Percentiles rank a stretch among this genome's conserved stretches.
phyloP scores from a whole-genome alignment of 352 stramenopile species.

The Globisporangium echinulatum region DNA sequence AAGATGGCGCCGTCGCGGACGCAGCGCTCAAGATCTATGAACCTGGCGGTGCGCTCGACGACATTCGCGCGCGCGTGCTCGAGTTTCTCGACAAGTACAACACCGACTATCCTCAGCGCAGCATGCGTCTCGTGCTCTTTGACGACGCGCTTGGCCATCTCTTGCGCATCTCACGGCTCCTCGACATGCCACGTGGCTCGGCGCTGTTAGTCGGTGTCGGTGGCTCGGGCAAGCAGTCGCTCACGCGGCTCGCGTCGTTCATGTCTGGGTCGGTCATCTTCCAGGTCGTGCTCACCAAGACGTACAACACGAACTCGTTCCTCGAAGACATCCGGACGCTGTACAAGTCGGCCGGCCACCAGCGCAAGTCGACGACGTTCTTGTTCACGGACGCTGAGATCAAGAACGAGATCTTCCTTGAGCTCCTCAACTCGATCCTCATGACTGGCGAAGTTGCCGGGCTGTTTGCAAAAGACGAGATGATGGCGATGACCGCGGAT shows the following conservation, averaged over 20 bases:
- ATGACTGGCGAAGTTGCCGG: conserved; percentile 98
- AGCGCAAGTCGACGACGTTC: conserved; percentile 96
- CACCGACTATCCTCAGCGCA: conserved; percentile 92
- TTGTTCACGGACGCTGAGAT: conserved; percentile 99
- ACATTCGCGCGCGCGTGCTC: conserved; percentile 89
- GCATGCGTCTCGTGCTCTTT: conserved; percentile 98
- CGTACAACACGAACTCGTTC: conserved; percentile 96
- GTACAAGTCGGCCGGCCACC: conserved; percentile 96
- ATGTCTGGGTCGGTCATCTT: conserved; percentile 96
- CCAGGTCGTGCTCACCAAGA: conserved; percentile 98
- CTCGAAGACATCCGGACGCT: conserved; percentile 96
- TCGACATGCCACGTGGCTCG: conserved; percentile 95
- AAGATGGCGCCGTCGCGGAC: conserved; percentile 92
- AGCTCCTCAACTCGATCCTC: conserved; percentile 97
- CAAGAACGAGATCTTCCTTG: conserved; percentile 98
- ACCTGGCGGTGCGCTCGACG: conserved; percentile 88
- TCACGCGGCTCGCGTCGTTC: conserved; percentile 94
- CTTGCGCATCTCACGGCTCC: conserved; percentile 92
- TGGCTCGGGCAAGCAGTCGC: conserved; percentile 95
- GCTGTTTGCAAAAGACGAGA: conserved; percentile 98
- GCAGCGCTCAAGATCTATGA: conserved; percentile 97
- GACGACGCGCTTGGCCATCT: conserved; percentile 97
- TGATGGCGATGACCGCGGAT: conserved; percentile 98
- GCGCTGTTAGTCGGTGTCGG: conserved; percentile 96
- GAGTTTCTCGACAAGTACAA: conserved; percentile 98